Base-by-base conservation (phyloP, 345 rosid species). In the Angophora floribunda region DNA sequence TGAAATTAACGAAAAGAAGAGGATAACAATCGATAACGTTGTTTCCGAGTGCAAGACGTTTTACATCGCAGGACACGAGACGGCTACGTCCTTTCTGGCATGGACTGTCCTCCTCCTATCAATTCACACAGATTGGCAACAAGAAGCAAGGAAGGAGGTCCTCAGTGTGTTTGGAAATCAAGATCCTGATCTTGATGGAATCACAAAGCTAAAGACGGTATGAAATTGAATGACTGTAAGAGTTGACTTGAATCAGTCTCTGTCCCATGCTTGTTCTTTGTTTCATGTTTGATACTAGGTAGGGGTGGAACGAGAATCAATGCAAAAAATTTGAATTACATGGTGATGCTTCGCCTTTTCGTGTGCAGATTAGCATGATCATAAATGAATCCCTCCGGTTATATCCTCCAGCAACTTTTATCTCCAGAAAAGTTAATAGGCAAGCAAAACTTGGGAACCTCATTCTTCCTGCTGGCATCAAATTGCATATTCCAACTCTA, bases 21-120 rank as follows among this genome's bases (percentile, higher is more conserved):
- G 44, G 67, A 87, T 91, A 47, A 57, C 87, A 6, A 12, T 85
- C 3, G 85, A 87, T 12, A 86, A 90, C 19, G 9, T 91, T 22
- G 22, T 93, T 52, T 92, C 90, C 63, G 94, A 93, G 86, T 91
- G 94, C 90, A 92, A 88, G 88, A 85, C 91, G 6, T 91, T 93
- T 86, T 91, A 90, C 57, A 14, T 86, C 65, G 91, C 50, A 12
- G 92, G 93, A 36, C 92, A 90, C 12, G 93, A 90, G 78, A 92
- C 92, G 10, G 87, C 87, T 2, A 11, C 86, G 85, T 87, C 87
- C 85, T 70, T 85, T 50, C 93, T 93, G 7, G 11, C 91, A 10
- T 92, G 93, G 93, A 88, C 89, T 9, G 44, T 87, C 86, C 12
- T 91, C 50, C 93, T 93, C 57, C 86, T 92, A 19, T 93, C 93